These are phyloP conservation scores for Termitomyces titanicus DNA, from an alignment of 768 basidiomycete genomes.

Conservation along the genomic window DNA sequence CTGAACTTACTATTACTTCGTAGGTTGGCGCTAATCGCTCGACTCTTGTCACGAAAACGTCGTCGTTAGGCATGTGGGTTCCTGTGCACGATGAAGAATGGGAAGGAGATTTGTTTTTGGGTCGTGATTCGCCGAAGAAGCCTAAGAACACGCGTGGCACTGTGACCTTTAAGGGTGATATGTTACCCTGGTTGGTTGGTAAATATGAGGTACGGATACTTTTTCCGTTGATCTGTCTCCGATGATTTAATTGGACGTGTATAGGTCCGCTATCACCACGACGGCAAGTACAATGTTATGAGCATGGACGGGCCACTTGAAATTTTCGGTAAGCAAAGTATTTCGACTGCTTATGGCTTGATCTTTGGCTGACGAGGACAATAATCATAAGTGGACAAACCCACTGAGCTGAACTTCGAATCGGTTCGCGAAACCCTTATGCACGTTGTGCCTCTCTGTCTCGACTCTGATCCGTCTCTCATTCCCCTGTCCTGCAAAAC, in stretches of 20 bases:
- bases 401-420: constrained; percentile 56
- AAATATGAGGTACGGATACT: constrained; percentile 72
- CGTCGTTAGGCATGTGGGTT: constrained; percentile 88
- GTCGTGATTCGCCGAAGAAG: constrained; percentile 33
- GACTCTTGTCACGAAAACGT: constrained; percentile 75
- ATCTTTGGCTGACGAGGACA: constrained; percentile 2
- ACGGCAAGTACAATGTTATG: constrained; percentile 97
- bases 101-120: constrained; percentile 80
- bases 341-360: background rate
- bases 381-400: constrained; percentile 59
- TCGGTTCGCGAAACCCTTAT: constrained; percentile 65
- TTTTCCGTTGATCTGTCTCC: background rate
- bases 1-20: background rate
- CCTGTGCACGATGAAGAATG: constrained; percentile 91
- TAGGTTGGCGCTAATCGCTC: constrained; percentile 89
- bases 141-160: constrained; percentile 53
- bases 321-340: constrained; percentile 66
- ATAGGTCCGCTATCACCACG: constrained; percentile 89
- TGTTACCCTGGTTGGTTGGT: constrained; percentile 84
- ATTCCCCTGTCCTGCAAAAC: constrained; percentile 67
- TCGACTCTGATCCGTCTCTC: constrained; percentile 82
- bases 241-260: background rate
- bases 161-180: constrained; percentile 73
- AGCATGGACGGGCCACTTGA: constrained; percentile 81
- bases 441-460: constrained; percentile 79